These are phyloP conservation scores for Trypanosomatidae sp. DNA, from an alignment of 208 protist species.

Conservation along the genomic window DNA sequence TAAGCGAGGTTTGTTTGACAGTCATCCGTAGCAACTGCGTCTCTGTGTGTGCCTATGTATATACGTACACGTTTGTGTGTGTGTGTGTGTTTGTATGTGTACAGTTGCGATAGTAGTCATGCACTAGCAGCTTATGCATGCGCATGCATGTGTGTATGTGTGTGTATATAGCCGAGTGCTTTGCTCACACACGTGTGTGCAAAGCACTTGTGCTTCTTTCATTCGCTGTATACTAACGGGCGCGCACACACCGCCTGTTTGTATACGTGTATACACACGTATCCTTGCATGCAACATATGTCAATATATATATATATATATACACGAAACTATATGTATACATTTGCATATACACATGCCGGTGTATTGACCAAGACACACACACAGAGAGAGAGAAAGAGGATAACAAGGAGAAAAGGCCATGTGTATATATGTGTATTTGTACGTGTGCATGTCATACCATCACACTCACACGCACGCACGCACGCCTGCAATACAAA, in stretches of 20 bases:
- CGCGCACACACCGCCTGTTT: no score
- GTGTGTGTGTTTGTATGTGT: not conserved
- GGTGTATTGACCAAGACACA: no score
- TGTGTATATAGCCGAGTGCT: not conserved
- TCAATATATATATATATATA: slow-evolving; percentile 4
- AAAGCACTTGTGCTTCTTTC: no score
- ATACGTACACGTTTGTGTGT: not conserved
- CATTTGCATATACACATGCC: not conserved
- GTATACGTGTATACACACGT: slow-evolving; percentile 8
- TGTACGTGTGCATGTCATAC: no score
- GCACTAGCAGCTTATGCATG: not conserved
- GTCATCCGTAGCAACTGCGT: not conserved
- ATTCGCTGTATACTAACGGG: no score
- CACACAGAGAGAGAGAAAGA: no score
- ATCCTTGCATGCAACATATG: slow-evolving; percentile 2
- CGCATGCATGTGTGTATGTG: not conserved
- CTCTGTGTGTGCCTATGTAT: not conserved
- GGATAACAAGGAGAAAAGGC: no score
- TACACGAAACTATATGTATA: slow-evolving; percentile 1
- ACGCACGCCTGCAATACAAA: no score
- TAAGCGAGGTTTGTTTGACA: not conserved
- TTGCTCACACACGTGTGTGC: not conserved
- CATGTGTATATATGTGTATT: no score
- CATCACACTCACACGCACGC: no score
- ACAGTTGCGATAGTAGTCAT: not conserved